Percentiles rank a stretch among this genome's conserved stretches.
These are phyloP conservation scores for Chaetomium sp. DNA, from an alignment of 2,329 filamentous ascomycete genomes.

Conservation along the genomic window DNA sequence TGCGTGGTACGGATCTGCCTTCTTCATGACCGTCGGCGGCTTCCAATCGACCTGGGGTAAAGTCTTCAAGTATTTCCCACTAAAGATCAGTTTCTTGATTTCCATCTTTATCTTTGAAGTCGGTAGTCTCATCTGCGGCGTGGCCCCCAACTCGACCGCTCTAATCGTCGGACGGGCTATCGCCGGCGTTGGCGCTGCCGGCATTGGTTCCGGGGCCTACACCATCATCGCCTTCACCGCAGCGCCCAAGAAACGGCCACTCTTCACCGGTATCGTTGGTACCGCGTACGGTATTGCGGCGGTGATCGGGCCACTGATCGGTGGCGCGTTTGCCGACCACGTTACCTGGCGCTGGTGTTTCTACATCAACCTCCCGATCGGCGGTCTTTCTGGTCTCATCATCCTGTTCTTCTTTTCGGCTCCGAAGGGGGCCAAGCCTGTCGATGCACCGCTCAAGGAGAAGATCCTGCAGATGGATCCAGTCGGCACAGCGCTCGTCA, in stretches of 20 bases:
- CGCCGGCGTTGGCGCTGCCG: constrained; percentile 28
- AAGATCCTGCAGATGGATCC: constrained; percentile 49
- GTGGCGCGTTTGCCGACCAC: constrained; percentile 30
- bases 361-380: constrained; percentile 35
- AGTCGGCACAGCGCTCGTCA: constrained; percentile 43
- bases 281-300: constrained; percentile 29
- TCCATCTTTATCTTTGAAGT: constrained; percentile 31
- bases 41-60: constrained; percentile 33
- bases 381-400: constrained; percentile 28
- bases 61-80: constrained; percentile 30
- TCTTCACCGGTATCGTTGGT: constrained; percentile 30
- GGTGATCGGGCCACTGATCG: constrained; percentile 31
- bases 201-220: constrained; percentile 30
- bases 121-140: constrained; percentile 30
- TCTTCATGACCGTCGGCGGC: constrained; percentile 33
- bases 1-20: constrained; percentile 34
- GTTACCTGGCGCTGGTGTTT: constrained; percentile 35
- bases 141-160: constrained; percentile 28
- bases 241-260: constrained; percentile 27
- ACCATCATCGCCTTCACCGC: constrained; percentile 30
- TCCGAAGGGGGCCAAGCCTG: constrained; percentile 42
- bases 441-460: constrained; percentile 41
- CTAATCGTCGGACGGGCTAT: constrained; percentile 30
- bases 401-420: constrained; percentile 39
- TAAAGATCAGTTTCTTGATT: constrained; percentile 28